phyloP scores from a whole-genome alignment of 495 filamentous ascomycete genomes.

The Chaetomium cochliodes region DNA sequence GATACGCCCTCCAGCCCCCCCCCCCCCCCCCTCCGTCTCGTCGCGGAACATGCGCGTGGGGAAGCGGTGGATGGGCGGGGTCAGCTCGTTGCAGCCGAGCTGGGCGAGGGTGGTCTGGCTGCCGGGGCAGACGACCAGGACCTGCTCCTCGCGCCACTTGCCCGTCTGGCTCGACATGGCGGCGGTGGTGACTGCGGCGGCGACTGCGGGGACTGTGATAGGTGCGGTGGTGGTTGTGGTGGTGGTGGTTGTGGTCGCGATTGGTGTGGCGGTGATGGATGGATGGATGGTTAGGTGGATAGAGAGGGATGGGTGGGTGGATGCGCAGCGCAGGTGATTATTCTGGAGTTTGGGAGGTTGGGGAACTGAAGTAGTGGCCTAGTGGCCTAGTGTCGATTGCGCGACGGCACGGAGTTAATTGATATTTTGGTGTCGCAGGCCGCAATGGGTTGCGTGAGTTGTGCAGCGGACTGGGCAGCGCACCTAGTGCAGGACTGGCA shows the following conservation, averaged over 20 bases:
- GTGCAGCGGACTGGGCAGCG: not conserved
- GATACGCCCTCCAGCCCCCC: slow-evolving; percentile 80
- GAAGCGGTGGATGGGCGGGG: slow-evolving; percentile 75
- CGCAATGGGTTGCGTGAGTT: not conserved
- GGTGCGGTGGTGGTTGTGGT: no score
- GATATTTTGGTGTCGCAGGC: not conserved
- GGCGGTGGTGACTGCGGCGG: no score
- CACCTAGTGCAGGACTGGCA: not conserved
- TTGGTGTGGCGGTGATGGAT: no score
- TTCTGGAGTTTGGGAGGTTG: not conserved
- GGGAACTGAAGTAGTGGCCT: no score
- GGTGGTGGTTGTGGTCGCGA: not conserved
- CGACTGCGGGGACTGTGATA: no score
- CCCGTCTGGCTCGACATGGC: slow-evolving; percentile 48
- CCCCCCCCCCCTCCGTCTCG: slow-evolving; percentile 66
- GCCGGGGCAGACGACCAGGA: slow-evolving; percentile 83
- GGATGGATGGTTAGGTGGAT: no score
- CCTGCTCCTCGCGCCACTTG: slow-evolving; percentile 56
- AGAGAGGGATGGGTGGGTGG: no score
- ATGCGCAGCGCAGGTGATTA: not conserved
- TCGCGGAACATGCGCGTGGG: slow-evolving; percentile 92
- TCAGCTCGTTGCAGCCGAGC: slow-evolving; percentile 88
- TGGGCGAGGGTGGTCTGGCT: slow-evolving; percentile 92
- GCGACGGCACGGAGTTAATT: not conserved
- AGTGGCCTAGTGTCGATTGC: no score